Evolutionary conservation across 176 grass and related monocot species (phyloP), one percentile per base, ranked within the genome.

Genomic region (Puya raimondii): DNA sequence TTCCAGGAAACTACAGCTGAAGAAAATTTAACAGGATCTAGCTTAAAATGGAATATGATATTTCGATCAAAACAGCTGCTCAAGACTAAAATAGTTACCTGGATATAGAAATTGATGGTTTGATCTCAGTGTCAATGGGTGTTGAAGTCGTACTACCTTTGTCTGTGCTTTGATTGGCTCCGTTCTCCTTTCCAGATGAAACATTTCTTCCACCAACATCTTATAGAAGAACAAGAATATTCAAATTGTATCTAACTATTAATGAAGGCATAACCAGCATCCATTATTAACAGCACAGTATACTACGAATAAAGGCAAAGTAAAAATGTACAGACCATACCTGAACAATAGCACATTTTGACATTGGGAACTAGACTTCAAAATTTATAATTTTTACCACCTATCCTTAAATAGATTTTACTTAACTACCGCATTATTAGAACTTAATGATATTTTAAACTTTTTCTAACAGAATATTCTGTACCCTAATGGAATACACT

Each of bases 181-280:
- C 86, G 86, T 75, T 84, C 64, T 89, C 83, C 78, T 89, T 89
- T 67, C 71, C 68, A 80, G 67, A 72, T 78, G 48, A 48, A 50
- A 64, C 78, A 75, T 84, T 87, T 85, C 79, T 87, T 64, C 75
- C 86, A 14, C 65, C 77, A 69, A 65, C 74, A 70, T 83, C 84
- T 90, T 72, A 61, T 18, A 61, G n/a, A 69, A 52, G 56, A 76
- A 64, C 70, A 10, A 81, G 52, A 23, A 17, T 16, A 22, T 69
- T 26, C 10, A 9, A 52, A 61, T 48, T 67, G 48, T 18, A 67
- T 67, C 29, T 11, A 29, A 67, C 15, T 10, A 47, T 4, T 3
- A 12, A 67, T 42, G 4, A 6, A 42, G 33, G 33, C 33, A 5
- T 42, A 42, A 42, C 33, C 33, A 42, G 33, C 33, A 42, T 42